These are phyloP conservation scores for Globisporangium paddicum DNA, from an alignment of 352 stramenopile genomes.

Conservation along the genomic window DNA sequence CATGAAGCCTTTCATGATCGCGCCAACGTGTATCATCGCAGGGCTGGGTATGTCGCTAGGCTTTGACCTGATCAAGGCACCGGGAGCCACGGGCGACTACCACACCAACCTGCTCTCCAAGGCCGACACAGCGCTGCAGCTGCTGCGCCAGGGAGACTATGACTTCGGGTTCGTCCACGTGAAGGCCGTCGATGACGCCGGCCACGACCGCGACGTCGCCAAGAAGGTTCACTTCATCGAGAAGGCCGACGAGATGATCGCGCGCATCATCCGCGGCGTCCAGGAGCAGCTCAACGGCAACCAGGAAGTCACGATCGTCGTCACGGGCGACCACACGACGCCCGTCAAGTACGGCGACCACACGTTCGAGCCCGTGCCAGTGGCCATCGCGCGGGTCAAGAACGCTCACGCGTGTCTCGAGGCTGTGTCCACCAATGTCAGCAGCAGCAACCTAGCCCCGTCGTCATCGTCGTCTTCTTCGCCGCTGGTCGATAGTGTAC, in stretches of 20 bases:
- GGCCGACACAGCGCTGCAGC: slow-evolving; percentile 60
- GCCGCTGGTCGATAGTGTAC: slow-evolving; percentile 47
- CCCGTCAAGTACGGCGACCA: slow-evolving; percentile 85
- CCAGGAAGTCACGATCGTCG: slow-evolving; percentile 71
- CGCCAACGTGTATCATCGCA: slow-evolving; percentile 86
- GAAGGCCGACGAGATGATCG: slow-evolving; percentile 81
- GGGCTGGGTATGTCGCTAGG: slow-evolving; percentile 82
- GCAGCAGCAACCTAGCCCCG: neutral
- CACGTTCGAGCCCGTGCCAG: slow-evolving; percentile 83
- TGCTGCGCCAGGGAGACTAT: slow-evolving; percentile 32
- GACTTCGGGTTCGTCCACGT: slow-evolving; percentile 86
- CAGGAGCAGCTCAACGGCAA: slow-evolving; percentile 28
- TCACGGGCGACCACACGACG: slow-evolving; percentile 86
- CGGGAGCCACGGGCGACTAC: slow-evolving; percentile 80
- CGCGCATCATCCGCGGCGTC: slow-evolving; percentile 44
- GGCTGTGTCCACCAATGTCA: neutral
- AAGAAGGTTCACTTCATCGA: slow-evolving; percentile 87
- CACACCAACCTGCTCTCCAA: slow-evolving; percentile 82
- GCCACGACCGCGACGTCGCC: slow-evolving; percentile 77
- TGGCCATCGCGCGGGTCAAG: slow-evolving; percentile 60
- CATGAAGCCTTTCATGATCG: slow-evolving; percentile 84
- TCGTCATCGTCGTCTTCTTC: slow-evolving; percentile 1
- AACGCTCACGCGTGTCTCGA: slow-evolving; percentile 28
- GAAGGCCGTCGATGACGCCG: slow-evolving; percentile 85
- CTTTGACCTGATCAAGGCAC: slow-evolving; percentile 67